These are phyloP conservation scores for Sordariomycetes sp. DNA, from an alignment of 2,329 filamentous ascomycete species.

Conservation along the genomic window DNA sequence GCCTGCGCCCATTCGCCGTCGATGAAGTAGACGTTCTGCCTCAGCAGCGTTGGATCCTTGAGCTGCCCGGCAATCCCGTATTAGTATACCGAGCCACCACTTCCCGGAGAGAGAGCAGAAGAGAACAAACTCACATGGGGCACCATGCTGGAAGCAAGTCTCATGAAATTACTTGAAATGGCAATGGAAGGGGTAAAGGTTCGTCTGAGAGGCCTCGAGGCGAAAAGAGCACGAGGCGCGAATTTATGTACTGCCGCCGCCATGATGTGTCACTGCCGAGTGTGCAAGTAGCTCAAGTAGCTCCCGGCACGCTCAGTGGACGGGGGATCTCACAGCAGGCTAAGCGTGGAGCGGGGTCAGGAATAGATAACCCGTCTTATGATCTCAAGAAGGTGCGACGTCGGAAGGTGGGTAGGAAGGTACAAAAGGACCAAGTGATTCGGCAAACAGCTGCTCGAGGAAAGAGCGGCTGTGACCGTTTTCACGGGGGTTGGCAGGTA, in stretches of 20 bases:
- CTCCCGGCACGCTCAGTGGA: background rate
- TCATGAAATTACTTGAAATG: conserved; percentile 13
- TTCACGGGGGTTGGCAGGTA: too few relatives aligned
- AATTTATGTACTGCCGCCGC: conserved; percentile 1
- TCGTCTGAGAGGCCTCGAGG: conserved; percentile 17
- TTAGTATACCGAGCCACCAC: background rate
- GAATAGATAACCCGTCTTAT: background rate
- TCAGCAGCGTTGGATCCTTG: conserved; percentile 70
- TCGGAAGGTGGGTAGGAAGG: background rate
- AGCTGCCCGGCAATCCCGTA: conserved; percentile 33
- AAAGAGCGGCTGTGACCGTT: background rate
- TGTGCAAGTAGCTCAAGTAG: background rate
- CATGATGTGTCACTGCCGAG: conserved; percentile 1
- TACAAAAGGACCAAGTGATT: background rate
- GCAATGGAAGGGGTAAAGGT: conserved; percentile 15
- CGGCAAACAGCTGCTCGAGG: background rate
- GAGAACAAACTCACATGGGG: conserved; percentile 22
- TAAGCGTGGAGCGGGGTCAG: background rate
- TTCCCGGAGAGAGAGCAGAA: background rate
- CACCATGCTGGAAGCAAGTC: conserved; percentile 32
- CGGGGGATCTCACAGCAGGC: background rate
- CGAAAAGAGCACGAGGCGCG: background rate
- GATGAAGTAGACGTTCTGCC: conserved; percentile 69
- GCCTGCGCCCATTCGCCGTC: conserved; percentile 88
- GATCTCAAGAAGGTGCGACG: background rate